Evolutionary conservation across 2,329 filamentous ascomycete species (phyloP), one percentile per base, ranked within the genome.

Genomic region (Neonectria sp.): DNA sequence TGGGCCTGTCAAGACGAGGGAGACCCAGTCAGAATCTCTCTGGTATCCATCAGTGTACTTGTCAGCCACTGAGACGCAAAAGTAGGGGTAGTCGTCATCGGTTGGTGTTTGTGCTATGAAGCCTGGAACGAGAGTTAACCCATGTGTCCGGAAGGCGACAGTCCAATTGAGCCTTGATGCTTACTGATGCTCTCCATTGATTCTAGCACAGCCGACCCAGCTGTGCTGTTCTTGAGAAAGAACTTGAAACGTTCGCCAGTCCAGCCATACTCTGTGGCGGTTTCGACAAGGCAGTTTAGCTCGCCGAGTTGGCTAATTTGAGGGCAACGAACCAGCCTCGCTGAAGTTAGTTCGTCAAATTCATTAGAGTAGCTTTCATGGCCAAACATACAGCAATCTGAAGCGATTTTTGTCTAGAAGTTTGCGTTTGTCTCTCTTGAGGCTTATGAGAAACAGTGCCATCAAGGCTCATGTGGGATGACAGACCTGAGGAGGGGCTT

Each of bases 11-110:
- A 53, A 35, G 9, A 53, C n/a, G 17, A 53, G 51, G 6, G 51
- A 24, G 5, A 53, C 51, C 51, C 51, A 53, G 11, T 53, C 51
- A 3, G 51, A 31, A 35, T 53, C 51, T 53, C 51, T 53, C n/a
- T 53, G 51, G 51, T 53, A 53, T 33, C 51, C 51, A 24, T 53
- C 33, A 11, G 51, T 35, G 51, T 53, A 53, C 33, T 53, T 53
- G 25, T 53, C 51, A 37, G 51, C n/a, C 29, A 53, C 51, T 12
- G 51, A 53, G 31, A 53, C 31, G n/a, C 51, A 53, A 35, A 53
- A 53, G 17, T 53, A 53, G 6, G 51, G 51, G 9, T 53, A 53
- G 51, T 53, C 51, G 51, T 53, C 51, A 35, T 53, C 51, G 13
- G 51, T 35, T 15, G 51, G 51, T 15, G 51, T 24, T 35, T 53